Evolutionary conservation across 495 filamentous ascomycete genomes (phyloP).

Genomic region (Penicillium chermesinum): DNA sequence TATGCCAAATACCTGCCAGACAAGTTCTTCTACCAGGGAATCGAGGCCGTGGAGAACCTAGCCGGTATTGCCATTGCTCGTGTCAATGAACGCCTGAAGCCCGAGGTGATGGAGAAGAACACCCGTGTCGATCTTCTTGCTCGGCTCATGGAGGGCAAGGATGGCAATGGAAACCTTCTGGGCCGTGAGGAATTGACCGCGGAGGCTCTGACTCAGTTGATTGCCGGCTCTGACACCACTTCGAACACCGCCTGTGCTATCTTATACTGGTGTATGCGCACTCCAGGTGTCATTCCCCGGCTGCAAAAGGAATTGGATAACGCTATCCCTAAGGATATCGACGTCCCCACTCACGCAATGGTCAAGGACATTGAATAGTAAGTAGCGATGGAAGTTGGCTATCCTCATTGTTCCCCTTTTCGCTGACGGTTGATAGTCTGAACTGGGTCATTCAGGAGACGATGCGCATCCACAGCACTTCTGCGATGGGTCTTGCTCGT

Average conservation of each 20-base stretch:
- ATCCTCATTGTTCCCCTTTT: background rate
- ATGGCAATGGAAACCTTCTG: conserved; percentile 68
- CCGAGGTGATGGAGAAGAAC: conserved; percentile 49
- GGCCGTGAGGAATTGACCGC: conserved; percentile 77
- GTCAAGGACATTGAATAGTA: conserved; percentile 57
- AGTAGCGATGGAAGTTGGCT: conserved; percentile 40
- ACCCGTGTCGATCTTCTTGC: conserved; percentile 75
- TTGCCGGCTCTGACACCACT: conserved; percentile 87
- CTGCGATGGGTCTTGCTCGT: conserved; percentile 81
- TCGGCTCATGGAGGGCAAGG: conserved; percentile 80
- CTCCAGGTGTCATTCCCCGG: conserved; percentile 65
- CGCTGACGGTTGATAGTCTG: conserved; percentile 37
- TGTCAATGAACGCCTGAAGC: conserved; percentile 67
- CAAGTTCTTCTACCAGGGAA: conserved; percentile 46
- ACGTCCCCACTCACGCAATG: conserved; percentile 64
- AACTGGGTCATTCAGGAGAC: conserved; percentile 81
- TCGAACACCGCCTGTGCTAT: conserved; percentile 86
- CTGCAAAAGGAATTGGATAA: conserved; percentile 69
- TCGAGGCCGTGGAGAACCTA: conserved; percentile 46
- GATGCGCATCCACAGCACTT: conserved; percentile 84
- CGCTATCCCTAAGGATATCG: conserved; percentile 53
- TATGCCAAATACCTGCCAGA: conserved; percentile 51
- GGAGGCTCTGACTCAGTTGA: conserved; percentile 84
- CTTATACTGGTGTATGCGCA: conserved; percentile 67
- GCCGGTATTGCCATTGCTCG: conserved; percentile 70